These are phyloP conservation scores for Tuber brumale DNA, from an alignment of 495 filamentous ascomycete species.

Conservation along the genomic window DNA sequence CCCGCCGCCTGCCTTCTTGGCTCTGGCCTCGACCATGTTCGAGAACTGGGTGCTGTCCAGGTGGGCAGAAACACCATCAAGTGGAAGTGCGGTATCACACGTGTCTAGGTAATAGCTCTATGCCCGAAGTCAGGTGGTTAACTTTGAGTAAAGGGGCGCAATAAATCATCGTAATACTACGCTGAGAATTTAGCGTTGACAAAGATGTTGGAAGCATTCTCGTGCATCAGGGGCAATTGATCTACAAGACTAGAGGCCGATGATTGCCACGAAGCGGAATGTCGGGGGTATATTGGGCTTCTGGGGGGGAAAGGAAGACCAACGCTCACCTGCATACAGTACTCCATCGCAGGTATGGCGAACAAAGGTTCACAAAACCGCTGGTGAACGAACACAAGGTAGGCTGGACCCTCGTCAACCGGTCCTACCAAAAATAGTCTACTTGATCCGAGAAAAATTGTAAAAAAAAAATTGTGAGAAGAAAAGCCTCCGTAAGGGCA, in stretches of 20 bases:
- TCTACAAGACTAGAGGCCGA: conserved; percentile 30
- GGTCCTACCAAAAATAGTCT: conserved; percentile 31
- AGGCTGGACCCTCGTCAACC: conserved; percentile 28
- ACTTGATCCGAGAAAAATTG: conserved; percentile 15
- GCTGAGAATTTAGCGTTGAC: conserved; percentile 29
- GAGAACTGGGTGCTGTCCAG: conserved; percentile 34
- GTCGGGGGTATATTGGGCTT: conserved; percentile 28
- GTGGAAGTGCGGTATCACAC: conserved; percentile 36
- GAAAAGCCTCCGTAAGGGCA: background rate
- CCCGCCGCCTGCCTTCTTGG: conserved; percentile 34
- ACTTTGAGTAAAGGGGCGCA: conserved; percentile 27
- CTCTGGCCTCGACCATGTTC: conserved; percentile 30
- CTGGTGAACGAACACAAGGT: conserved; percentile 11
- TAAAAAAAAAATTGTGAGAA: background rate
- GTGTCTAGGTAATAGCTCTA: conserved; percentile 36
- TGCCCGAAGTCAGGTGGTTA: conserved; percentile 37
- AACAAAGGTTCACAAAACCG: conserved; percentile 23
- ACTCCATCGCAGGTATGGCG: conserved; percentile 33
- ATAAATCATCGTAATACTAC: conserved; percentile 37
- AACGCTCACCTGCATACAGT: conserved; percentile 33
- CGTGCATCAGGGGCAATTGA: conserved; percentile 37
- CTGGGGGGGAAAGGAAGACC: conserved; percentile 32
- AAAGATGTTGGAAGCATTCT: conserved; percentile 32
- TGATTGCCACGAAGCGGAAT: conserved; percentile 35
- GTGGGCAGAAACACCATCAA: conserved; percentile 27